Base-by-base conservation (phyloP, 2,329 filamentous ascomycete genomes). In the Claviceps quebecensis region DNA sequence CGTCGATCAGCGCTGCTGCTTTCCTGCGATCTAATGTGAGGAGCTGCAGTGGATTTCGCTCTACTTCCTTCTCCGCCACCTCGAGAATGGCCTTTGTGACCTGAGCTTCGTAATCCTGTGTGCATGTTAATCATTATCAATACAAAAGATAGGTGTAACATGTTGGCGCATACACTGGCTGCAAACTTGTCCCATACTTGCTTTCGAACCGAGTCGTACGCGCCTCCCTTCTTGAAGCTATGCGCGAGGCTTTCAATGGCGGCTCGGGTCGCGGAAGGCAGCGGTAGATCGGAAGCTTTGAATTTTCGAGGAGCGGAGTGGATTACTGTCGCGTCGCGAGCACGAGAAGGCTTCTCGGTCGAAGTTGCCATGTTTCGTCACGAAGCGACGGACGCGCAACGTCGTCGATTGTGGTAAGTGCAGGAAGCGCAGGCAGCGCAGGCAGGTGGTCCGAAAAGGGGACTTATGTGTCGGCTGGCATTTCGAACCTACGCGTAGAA, bases 191-290 rank as follows among this genome's bases (percentile, higher is more conserved):
- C 79, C 77, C 86, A 88, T 11, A 87, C 75, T 59, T 86, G 77
- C 63, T 88, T 90, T 55, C 86, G 81, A 56, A 90, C 77, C 14
- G 76, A 72, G 66, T 93, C 87, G 62, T 90, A 93, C 52, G 85
- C 84, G 54, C 87, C 87, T 66, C 87, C 88, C 69, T 90, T 91
- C 68, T 90, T 90, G 70, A 90, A 91, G 11, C 78, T 83, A 62
- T 87, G 83, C n/a, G 86, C 78, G 22, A 91, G 75, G 16, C 75
- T 77, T 59, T 90, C 86, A 52, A 91, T 87, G 1, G 83, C 81
- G 1, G 78, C 76, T 56, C 84, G 76, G 49, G 87, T 86, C n/a
- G 80, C 76, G 3, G 83, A 84, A 5, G 84, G 78, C 19, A 90
- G 69, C 1, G 86, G 86, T 17, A 91, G 73, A 58, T 91, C 86